Evolutionary conservation across 306 rosid genomes (phyloP).

Genomic region (Begonia fuchsioides): DNA sequence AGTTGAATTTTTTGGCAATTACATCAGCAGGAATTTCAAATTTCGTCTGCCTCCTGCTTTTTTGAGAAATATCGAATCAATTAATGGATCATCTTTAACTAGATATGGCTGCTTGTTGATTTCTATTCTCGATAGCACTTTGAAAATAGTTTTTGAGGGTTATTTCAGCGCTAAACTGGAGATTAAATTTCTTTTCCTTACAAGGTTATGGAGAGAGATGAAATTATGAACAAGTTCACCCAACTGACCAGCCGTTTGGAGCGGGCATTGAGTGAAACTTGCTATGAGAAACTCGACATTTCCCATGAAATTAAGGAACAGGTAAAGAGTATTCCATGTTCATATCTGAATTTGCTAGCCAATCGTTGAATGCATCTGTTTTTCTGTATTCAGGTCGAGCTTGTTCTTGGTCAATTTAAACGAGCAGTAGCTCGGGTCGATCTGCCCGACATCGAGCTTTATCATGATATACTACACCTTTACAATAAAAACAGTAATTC

Average conservation of each 20-base stretch:
- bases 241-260: conserved; percentile 59
- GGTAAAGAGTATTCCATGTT: conserved; percentile 28
- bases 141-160: conserved; percentile 1
- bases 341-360: conserved; percentile 3
- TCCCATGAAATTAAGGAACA: conserved; percentile 98
- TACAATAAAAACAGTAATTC: conserved; percentile 35
- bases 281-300: conserved; percentile 63
- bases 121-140: not conserved
- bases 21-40: too few relatives aligned
- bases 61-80: too few relatives aligned
- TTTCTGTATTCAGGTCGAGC: conserved; percentile 55
- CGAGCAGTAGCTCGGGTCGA: conserved; percentile 77
- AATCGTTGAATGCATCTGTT: not conserved
- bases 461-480: conserved; percentile 45
- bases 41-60: too few relatives aligned
- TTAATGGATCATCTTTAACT: too few relatives aligned
- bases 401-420: conserved; percentile 80
- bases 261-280: conserved; percentile 51
- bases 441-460: conserved; percentile 48
- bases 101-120: too few relatives aligned
- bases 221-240: conserved; percentile 45
- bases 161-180: too few relatives aligned
- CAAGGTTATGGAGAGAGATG: conserved; percentile 80
- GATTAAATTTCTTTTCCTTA: conserved; percentile 2
- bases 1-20: too few relatives aligned